phyloP scores from a whole-genome alignment of 768 basidiomycete genomes.

The Lanmaoa pseudosensibilis region DNA sequence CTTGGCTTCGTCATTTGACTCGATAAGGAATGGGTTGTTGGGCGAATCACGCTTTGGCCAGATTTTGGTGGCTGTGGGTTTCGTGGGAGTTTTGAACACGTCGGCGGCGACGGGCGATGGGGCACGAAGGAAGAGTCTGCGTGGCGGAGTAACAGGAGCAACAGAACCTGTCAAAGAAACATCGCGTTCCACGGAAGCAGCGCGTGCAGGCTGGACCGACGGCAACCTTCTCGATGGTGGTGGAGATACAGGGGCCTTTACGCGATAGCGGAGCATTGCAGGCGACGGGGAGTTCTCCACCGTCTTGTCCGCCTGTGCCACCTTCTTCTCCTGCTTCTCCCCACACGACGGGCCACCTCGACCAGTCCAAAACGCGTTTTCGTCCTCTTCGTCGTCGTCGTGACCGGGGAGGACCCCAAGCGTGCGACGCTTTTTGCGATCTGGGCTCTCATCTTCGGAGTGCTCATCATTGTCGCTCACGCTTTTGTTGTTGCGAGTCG shows the following conservation, averaged over 20 bases:
- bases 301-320: conserved; percentile 7
- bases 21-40: conserved; percentile 67
- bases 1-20: conserved; percentile 25
- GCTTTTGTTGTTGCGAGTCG: conserved; percentile 12
- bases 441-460: conserved; percentile 17
- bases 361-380: conserved; percentile 35
- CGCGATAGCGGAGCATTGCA: conserved; percentile 34
- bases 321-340: conserved; percentile 7
- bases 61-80: conserved; percentile 37
- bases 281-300: conserved; percentile 35
- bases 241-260: conserved; percentile 56
- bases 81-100: conserved; percentile 40
- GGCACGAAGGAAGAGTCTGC: conserved; percentile 22
- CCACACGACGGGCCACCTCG: conserved; percentile 16
- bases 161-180: conserved; percentile 8
- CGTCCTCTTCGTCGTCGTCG: conserved; percentile 56
- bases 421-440: conserved; percentile 42
- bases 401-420: conserved; percentile 35
- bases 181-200: conserved; percentile 25
- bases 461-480: conserved; percentile 20
- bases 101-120: conserved; percentile 16
- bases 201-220: conserved; percentile 27
- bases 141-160: conserved; percentile 27
- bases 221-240: conserved; percentile 61
- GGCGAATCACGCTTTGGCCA: conserved; percentile 59